Evolutionary conservation across 208 protist genomes (phyloP).

Genomic region (Acanthamoeba healyi): DNA sequence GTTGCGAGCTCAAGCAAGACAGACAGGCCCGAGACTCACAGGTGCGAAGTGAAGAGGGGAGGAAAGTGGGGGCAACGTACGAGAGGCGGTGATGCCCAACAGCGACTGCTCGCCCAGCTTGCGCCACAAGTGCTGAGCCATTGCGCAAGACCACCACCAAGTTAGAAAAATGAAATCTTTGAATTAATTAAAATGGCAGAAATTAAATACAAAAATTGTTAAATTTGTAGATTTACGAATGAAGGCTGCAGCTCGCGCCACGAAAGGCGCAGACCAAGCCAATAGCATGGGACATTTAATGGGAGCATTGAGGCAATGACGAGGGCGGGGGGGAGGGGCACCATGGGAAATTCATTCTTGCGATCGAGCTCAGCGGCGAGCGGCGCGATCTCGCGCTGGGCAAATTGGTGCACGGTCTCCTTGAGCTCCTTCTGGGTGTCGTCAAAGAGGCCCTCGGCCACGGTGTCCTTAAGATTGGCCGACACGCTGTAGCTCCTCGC

Average conservation of each 20-base stretch:
- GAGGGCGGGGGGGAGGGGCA: neutral
- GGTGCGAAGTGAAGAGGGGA: neutral
- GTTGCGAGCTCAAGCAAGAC: too few relatives aligned
- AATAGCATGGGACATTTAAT: too few relatives aligned
- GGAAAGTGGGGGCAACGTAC: conserved; percentile 33
- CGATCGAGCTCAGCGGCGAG: conserved; percentile 87
- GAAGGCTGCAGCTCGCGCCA: too few relatives aligned
- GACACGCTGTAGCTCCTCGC: conserved; percentile 4
- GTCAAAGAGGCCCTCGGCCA: conserved; percentile 53
- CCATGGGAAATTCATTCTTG: conserved; percentile 86
- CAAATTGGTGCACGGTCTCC: conserved; percentile 86
- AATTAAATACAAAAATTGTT: too few relatives aligned
- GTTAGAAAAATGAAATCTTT: conserved; percentile 9
- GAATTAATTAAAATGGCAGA: too few relatives aligned
- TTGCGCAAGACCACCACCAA: neutral
- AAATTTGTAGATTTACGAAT: too few relatives aligned
- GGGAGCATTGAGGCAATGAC: neutral
- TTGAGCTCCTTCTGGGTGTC: conserved; percentile 80
- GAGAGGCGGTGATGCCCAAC: conserved; percentile 96
- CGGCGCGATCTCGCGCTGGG: conserved; percentile 86
- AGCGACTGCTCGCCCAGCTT: conserved; percentile 95
- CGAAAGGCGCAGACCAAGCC: too few relatives aligned
- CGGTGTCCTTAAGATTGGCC: conserved; percentile 10
- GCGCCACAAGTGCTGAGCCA: conserved; percentile 93
- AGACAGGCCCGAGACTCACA: neutral